Percentiles rank a stretch among this genome's conserved stretches.
phyloP scores from a whole-genome alignment of 768 basidiomycete species.

The Dentipellis sp. region DNA sequence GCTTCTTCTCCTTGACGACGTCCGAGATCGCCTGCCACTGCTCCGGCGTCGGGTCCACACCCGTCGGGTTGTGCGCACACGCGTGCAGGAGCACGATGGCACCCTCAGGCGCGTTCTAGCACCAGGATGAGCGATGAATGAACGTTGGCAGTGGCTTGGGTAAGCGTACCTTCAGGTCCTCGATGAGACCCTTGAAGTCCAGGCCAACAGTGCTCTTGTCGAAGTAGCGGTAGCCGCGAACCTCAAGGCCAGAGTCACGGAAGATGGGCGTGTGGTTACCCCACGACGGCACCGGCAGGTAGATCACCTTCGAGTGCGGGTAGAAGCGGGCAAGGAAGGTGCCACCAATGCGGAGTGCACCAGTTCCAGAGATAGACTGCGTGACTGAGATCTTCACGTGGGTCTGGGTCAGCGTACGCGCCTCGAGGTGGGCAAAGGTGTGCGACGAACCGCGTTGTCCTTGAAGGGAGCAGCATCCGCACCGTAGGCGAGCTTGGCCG shows the following conservation, averaged over 20 bases:
- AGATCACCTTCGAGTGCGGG: conserved; percentile 78
- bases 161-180: conserved; percentile 63
- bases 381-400: conserved; percentile 63
- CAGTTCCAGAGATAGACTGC: conserved; percentile 96
- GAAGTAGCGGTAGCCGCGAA: conserved; percentile 89
- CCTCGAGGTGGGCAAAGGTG: not conserved
- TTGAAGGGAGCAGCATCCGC: conserved; percentile 64
- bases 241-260: conserved; percentile 90
- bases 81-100: conserved; percentile 90
- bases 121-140: not conserved
- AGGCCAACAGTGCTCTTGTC: conserved; percentile 87
- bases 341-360: conserved; percentile 91
- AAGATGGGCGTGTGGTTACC: conserved; percentile 94
- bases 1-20: conserved; percentile 76
- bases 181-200: conserved; percentile 85
- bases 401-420: not conserved
- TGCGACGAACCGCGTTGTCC: conserved; percentile 46
- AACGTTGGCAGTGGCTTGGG: not conserved
- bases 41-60: conserved; percentile 86
- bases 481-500: conserved; percentile 88
- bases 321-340: conserved; percentile 88
- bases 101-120: conserved; percentile 39
- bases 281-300: conserved; percentile 92
- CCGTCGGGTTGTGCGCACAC: conserved; percentile 99
- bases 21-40: conserved; percentile 92